Evolutionary conservation across 441 rosid species (phyloP), one percentile per base, ranked within the genome.

Genomic region (Gossypium gossypioides): DNA sequence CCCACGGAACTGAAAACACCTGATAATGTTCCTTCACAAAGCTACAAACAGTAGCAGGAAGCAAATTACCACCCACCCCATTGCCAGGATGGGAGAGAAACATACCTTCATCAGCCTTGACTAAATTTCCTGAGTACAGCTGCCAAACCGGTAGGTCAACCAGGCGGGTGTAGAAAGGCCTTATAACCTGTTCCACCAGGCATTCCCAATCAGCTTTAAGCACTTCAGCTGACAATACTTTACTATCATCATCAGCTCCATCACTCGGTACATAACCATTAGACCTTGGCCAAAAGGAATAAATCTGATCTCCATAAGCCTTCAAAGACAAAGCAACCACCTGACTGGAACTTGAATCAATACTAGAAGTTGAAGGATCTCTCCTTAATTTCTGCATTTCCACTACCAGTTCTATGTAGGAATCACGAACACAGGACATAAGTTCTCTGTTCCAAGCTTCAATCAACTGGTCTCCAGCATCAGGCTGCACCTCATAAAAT

Each of bases 91-190:
- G 98, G 75, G 97, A 86, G 78, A 95, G 87, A 85, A 95, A 92
- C 99, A 95, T 95, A 76, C 99, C 99, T 79, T 95, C 99, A 79
- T 85, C 92, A 76, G 95, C 91, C 86, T 87, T 95, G 73, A 92
- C 99, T 73, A 92, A 72, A 79, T 84, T 87, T 86, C 99, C 99
- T 0, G 99, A 88, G 82, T 89, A 92, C 69, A 95, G 87, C 81
- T 95, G 97, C 99, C 99, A 95, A 52, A 95, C 80, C 69, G 99
- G 97, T 79, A 95, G 95, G 79, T 95, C 98, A 78, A 89, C 90
- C 76, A 87, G 76, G 68, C 94, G 96, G 78, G 79, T 76, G 79
- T 95, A 95, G 81, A 95, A 92, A 24, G 99, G 99, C 86, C 85
- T 86, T 81, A 95, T 75, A 64, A 91, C 90, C 83, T 81, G 93